Base-by-base conservation (phyloP, 495 filamentous ascomycete species). In the Annulohypoxylon stygium region DNA sequence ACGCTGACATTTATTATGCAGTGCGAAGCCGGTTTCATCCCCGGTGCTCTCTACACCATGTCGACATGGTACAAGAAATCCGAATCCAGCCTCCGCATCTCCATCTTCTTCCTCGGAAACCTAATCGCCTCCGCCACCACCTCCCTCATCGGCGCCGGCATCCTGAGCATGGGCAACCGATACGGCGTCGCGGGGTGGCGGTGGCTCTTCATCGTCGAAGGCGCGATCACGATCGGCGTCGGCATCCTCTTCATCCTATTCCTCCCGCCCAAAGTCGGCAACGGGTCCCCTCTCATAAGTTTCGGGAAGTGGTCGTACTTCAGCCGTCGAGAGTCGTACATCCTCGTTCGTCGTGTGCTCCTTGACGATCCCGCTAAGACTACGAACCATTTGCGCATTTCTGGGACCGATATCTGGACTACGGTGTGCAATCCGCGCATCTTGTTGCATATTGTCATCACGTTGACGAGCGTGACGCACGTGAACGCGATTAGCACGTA, bases 181-280 rank as follows among this genome's bases (percentile, higher is more conserved):
- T 64, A 75, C 55, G 86, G 85, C 0, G 67, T 88, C 4, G 75
- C 81, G 2, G 89, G 89, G 0, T 91, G 89, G 89, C 83, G 85
- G 62, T 91, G 89, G 89, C 82, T 91, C 4, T 90, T 90, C 76
- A 73, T 88, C 4, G 69, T 89, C 36, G 87, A 89, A 69, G 88
- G 87, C 8, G 50, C 84, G 2, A 84, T 89, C 48, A 89, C 88
- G 4, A 76, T 90, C 9, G 77, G 83, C 54, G 82, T 85, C 12
- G 87, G 82, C 3, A 70, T 86, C 26, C 41, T 87, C 10, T 88
- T 90, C 72, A 78, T 85, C 34, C 77, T 83, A 0, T 65, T 87
- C 10, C 82, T 89, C 4, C 87, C 88, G 0, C 77, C 80, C 0
- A 78, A 77, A 0, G 80, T 78, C 0, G 81, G 79, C 4, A 79